A percentile compares a stretch with the other conserved stretches of the same genome.
Evolutionary conservation across 345 rosid genomes (phyloP).

Genomic region (Aethionema arabicum): DNA sequence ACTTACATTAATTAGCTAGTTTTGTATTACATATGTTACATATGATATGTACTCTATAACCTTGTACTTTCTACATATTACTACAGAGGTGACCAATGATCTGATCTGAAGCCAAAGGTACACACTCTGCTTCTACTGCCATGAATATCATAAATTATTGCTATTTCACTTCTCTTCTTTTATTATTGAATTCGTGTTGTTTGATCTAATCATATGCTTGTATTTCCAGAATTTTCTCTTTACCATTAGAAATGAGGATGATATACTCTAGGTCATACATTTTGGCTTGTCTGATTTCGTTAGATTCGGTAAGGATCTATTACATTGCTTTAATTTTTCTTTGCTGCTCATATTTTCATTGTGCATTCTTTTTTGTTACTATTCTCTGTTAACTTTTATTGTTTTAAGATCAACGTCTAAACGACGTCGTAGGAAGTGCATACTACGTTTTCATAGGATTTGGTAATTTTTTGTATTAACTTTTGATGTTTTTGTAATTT

Average conservation of each 20-base stretch:
- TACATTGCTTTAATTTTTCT: too few species aligned
- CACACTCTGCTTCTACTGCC: conserved; percentile 3
- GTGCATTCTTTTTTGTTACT: too few species aligned
- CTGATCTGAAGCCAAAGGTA: conserved; percentile 96
- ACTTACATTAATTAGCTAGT: not conserved
- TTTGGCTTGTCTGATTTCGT: conserved; percentile 89
- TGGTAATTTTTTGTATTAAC: too few species aligned
- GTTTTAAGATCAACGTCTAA: conserved; percentile 86
- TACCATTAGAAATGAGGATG: too few species aligned
- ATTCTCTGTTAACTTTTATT: not conserved
- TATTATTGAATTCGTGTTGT: too few species aligned
- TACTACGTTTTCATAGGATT: too few species aligned
- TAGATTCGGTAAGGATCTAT: conserved; percentile 57
- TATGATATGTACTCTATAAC: too few species aligned
- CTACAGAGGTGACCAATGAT: conserved; percentile 88
- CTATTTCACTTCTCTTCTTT: not conserved
- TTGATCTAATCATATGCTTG: too few species aligned
- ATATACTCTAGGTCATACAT: conserved; percentile 92
- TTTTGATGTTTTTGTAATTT: too few species aligned
- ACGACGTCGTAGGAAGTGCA: conserved; percentile 97
- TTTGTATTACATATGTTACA: not conserved
- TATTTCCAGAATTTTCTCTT: conserved; percentile 73
- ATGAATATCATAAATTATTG: not conserved
- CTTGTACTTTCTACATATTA: conserved; percentile 20
- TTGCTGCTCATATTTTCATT: too few species aligned